Evolutionary conservation across 352 stramenopile genomes (phyloP).

Genomic region (Globisporangium sylvaticum): DNA sequence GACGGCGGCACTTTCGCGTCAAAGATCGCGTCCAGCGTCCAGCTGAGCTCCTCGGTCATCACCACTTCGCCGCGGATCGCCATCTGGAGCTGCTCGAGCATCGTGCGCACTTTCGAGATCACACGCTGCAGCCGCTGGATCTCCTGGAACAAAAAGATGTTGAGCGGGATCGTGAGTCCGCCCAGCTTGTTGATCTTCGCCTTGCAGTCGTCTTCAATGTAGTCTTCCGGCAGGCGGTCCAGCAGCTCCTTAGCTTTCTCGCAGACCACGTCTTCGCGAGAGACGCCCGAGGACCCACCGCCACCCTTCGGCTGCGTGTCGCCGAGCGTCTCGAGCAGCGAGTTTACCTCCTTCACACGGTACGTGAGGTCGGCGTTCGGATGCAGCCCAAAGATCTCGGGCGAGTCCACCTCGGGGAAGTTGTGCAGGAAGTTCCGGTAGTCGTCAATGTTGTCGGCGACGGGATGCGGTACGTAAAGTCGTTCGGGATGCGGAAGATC

Average conservation of each 20-base stretch:
- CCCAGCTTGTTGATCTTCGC: constrained; percentile 95
- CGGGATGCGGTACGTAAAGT: constrained; percentile 96
- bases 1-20: constrained; percentile 93
- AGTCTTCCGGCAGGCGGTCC: constrained; percentile 93
- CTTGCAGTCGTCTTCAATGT: constrained; percentile 98
- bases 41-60: constrained; percentile 96
- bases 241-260: constrained; percentile 95
- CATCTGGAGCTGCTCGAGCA: constrained; percentile 94
- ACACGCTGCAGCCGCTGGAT: constrained; percentile 96
- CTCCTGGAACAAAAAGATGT: constrained; percentile 99
- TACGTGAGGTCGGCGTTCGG: constrained; percentile 98
- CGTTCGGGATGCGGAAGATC: constrained; percentile 96
- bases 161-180: constrained; percentile 94
- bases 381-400: constrained; percentile 98
- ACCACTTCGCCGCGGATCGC: constrained; percentile 98
- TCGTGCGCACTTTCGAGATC: constrained; percentile 94
- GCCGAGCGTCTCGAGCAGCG: constrained; percentile 91
- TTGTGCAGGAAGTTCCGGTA: constrained; percentile 94
- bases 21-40: constrained; percentile 95
- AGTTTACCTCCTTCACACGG: constrained; percentile 95
- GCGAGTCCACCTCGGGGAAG: constrained; percentile 96
- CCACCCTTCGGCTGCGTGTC: constrained; percentile 96
- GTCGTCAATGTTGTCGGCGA: constrained; percentile 90
- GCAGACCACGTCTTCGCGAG: constrained; percentile 94
- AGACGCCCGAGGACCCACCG: constrained; percentile 84